Percentiles rank a stretch among this genome's conserved stretches.
Conservation (phyloP, 2,329 filamentous ascomycete genomes). For the Sporothrix curviconia region DNA sequence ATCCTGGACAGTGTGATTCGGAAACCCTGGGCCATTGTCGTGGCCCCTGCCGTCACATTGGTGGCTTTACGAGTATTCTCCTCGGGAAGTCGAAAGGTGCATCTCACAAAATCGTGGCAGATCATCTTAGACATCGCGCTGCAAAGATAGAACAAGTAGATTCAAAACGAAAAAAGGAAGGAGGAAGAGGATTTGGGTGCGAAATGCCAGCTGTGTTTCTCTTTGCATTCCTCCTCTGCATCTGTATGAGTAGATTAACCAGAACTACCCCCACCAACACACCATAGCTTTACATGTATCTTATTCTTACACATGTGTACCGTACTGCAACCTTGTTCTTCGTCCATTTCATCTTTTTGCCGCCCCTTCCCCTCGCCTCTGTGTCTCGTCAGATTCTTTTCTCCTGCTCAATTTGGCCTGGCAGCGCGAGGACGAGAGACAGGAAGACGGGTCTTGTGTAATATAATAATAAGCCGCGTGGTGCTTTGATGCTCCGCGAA, state of each 20-base stretch:
- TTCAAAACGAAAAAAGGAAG: too few species aligned
- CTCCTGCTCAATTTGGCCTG: constrained; percentile 4
- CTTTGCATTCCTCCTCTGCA: not conserved
- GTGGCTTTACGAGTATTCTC: too few species aligned
- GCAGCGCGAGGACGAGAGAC: constrained; percentile 1
- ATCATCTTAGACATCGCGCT: too few species aligned
- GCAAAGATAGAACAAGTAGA: too few species aligned
- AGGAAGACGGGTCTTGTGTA: constrained; percentile 1
- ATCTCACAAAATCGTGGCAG: too few species aligned
- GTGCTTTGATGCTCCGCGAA: not conserved
- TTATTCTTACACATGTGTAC: not conserved
- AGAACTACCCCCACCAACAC: constrained; percentile 3
- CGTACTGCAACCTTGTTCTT: not conserved
- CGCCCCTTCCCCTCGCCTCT: not conserved
- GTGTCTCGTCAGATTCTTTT: not conserved
- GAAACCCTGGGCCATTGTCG: too few species aligned
- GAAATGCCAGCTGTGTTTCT: too few species aligned
- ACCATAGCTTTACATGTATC: not conserved
- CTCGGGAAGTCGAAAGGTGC: too few species aligned
- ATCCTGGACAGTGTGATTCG: too few species aligned
- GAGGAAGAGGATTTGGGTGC: too few species aligned
- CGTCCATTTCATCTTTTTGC: not conserved
- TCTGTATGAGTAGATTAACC: not conserved
- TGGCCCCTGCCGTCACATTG: too few species aligned
- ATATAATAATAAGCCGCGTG: not conserved